Percentiles rank a stretch among this genome's conserved stretches.
Conservation (phyloP, 345 rosid species). For the Populus alba region DNA sequence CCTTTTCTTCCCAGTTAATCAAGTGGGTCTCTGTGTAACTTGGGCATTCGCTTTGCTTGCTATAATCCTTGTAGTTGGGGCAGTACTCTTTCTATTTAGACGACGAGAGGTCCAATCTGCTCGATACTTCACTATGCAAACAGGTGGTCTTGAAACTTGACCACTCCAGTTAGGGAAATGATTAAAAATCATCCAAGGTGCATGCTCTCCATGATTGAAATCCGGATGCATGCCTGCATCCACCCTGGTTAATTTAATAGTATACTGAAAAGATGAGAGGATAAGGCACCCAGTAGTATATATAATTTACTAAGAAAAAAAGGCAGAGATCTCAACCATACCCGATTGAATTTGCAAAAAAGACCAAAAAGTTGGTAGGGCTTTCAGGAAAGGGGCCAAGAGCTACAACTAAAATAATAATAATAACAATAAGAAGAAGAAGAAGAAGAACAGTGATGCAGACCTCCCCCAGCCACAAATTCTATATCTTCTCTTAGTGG, state of each 20-base stretch:
- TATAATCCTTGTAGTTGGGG: neutral
- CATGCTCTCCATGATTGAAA: neutral
- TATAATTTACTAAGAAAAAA: neutral
- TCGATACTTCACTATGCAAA: neutral
- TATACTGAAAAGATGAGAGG: neutral
- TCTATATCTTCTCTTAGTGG: neutral
- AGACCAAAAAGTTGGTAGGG: neutral
- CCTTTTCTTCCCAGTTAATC: neutral
- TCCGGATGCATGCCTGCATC: neutral
- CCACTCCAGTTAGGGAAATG: neutral
- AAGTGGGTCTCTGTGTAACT: too few species aligned
- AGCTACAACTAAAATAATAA: neutral
- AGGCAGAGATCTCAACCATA: conserved; percentile 10
- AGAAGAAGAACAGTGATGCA: neutral
- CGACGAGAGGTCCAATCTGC: neutral
- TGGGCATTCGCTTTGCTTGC: neutral
- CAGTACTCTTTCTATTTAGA: neutral
- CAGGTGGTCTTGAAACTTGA: neutral
- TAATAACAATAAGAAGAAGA: too few species aligned
- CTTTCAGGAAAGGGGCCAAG: neutral
- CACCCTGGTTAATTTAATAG: neutral
- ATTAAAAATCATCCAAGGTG: neutral
- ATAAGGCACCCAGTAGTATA: neutral
- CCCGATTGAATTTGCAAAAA: neutral
- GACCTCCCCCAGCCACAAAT: neutral